Evolutionary conservation across 345 rosid species (phyloP), one percentile per base, ranked within the genome.

Genomic region (Pistacia atlantica): DNA sequence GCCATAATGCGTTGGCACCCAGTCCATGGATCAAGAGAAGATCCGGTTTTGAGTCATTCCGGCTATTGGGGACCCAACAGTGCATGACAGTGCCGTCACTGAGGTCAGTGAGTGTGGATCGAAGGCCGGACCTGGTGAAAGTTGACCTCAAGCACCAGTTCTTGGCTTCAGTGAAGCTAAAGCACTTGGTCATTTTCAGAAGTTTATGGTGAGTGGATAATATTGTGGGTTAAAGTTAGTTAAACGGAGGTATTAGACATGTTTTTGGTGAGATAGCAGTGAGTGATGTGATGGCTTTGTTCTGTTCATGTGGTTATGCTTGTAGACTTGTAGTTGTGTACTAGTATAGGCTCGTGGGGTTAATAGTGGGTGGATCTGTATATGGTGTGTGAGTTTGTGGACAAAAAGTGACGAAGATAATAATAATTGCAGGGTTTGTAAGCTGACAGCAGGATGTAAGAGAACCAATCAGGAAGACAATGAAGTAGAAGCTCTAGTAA

Each of bases 11-110:
- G 73, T 89, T 84, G 82, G 91, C 86, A 8, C 97, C 97, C 0
- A 94, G 77, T 1, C 97, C 97, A 69, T 94, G 97, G 86, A 94
- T 89, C 46, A 90, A 90, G 63, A 94, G 87, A 78, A 92, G 95
- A 73, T 91, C 79, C 3, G 90, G 92, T 73, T 86, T 85, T 48
- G 89, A 71, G 5, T 75, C 84, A 2, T 12, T 64, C 11, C 64
- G 82, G 78, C 63, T 79, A 46, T 80, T 83, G 71, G 98, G 95
- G 77, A 88, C 86, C 97, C 97, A 94, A 71, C 91, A 90, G 82
- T 94, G 95, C 75, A 94, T 84, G n/a, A 87, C 69, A 71, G 96
- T 94, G 73, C 94, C 93, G 54, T 91, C 96, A 56, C 83, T 54
- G 78, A 94, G 89, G 75, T 91, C 93, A 10, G 93, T 90, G 71